Evolutionary conservation across 257 asterid species (phyloP).

Genomic region (Ligustrum vulgare): DNA sequence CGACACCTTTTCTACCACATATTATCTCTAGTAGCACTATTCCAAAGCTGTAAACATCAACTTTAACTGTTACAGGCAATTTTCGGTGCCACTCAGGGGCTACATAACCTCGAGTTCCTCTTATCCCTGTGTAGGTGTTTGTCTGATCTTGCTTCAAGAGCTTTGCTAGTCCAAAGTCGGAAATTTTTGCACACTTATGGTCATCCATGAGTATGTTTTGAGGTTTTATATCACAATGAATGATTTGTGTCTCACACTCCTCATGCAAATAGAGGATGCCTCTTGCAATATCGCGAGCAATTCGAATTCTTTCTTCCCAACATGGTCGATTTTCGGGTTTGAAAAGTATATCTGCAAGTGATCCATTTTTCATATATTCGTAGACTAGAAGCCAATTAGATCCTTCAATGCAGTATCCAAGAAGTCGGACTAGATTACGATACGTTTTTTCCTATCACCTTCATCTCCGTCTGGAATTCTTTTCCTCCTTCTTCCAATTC

Average conservation of each 20-base stretch:
- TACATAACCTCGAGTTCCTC: conserved; percentile 57
- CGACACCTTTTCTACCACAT: conserved; percentile 33
- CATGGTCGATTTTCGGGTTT: conserved; percentile 14
- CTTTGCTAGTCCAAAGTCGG: conserved; percentile 63
- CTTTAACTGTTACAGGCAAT: conserved; percentile 50
- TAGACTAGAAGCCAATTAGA: conserved; percentile 44
- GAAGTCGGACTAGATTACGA: conserved; percentile 51
- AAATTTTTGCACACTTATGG: conserved; percentile 38
- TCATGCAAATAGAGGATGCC: conserved; percentile 61
- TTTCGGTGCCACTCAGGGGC: conserved; percentile 60
- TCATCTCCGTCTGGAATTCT: conserved; percentile 54
- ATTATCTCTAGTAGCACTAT: conserved; percentile 51
- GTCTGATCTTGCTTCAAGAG: conserved; percentile 50
- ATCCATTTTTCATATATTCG: conserved; percentile 59
- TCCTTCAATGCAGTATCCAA: conserved; percentile 55
- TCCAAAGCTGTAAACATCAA: conserved; percentile 61
- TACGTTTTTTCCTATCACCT: conserved; percentile 48
- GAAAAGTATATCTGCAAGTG: conserved; percentile 43
- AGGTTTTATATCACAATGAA: conserved; percentile 67
- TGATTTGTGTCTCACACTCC: conserved; percentile 55
- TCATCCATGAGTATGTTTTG: conserved; percentile 61
- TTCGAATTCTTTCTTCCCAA: conserved; percentile 40
- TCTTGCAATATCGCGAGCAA: conserved; percentile 45
- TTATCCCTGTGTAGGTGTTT: conserved; percentile 38
- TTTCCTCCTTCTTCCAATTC: conserved; percentile 38